A percentile compares a stretch with the other conserved stretches of the same genome.
Conservation (phyloP, 2,329 filamentous ascomycete genomes). For the Aspergillus texensis region DNA sequence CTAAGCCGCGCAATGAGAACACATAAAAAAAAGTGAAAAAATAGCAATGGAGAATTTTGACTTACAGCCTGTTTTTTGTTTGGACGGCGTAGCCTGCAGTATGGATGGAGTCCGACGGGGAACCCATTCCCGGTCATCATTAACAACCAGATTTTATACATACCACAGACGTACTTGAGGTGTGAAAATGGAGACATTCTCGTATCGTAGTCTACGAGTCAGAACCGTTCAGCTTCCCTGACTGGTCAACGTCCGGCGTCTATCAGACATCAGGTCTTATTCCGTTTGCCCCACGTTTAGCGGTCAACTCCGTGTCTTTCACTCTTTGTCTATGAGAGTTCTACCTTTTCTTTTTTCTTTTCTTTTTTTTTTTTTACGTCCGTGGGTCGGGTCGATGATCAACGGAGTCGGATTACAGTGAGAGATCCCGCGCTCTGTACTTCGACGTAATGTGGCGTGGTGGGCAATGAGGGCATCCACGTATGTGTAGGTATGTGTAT, state of each 20-base stretch:
- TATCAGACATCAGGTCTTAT: not conserved
- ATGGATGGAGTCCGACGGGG: not conserved
- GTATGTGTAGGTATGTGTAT: not conserved
- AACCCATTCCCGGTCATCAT: not conserved
- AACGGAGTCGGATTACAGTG: not conserved
- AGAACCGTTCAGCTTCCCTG: not conserved
- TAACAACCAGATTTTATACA: not conserved
- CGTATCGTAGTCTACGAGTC: not conserved
- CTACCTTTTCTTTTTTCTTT: not conserved
- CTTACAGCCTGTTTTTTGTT: not conserved
- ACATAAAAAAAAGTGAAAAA: not conserved
- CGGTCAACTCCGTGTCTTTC: constrained; percentile 1
- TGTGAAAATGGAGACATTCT: not conserved
- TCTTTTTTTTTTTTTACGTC: not conserved
- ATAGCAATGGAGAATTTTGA: not conserved
- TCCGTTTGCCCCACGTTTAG: not conserved
- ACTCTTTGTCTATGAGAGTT: not conserved
- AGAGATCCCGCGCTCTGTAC: not conserved
- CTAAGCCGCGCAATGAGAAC: not conserved
- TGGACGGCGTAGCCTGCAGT: not conserved
- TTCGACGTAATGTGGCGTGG: constrained; percentile 3
- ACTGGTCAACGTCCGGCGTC: not conserved
- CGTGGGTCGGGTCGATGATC: not conserved
- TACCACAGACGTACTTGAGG: not conserved
- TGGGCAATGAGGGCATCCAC: not conserved